Base-by-base conservation (phyloP, 1,139 yeast genomes). In the Wickerhamomyces sp. region DNA sequence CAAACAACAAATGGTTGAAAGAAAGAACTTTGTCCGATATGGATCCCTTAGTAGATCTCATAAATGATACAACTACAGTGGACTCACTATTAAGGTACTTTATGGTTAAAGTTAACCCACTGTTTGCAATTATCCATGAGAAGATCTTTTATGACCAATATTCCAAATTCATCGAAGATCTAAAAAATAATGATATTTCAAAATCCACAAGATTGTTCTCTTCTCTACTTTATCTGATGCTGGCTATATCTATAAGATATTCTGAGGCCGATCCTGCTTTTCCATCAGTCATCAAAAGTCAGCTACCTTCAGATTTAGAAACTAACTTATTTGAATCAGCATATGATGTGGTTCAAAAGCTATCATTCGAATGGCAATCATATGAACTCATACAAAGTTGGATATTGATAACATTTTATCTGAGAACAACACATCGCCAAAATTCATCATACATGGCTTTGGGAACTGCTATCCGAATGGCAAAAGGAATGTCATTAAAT, bases 311-410 rank as follows among this genome's bases (percentile, higher is more conserved):
- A 17, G 70, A 74, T 0, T 48, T 72, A 5, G 88, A 81, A 52
- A 82, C 76, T 45, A 44, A 51, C 27, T 58, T 78, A 33, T 81
- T 81, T 58, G 72, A 70, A 45, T 73, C 72, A 43, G 70, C 76
- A 5, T 63, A 74, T 54, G 56, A 62, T 19, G 70, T 78, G 12
- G 61, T 78, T 7, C 62, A 67, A 17, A 67, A 70, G 15, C 60
- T 80, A 35, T 66, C 78, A 33, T 78, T 79, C 55, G 84, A 80
- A 55, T 80, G 86, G 85, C 84, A 79, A 52, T 71, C 81, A 17
- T 70, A 76, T 44, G 88, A 81, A 54, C 65, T 81, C 46, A 70
- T 79, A 28, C 88, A 81, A 54, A 69, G 78, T 30, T 78, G 86
- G 83, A 57, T 78, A 13, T 58, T 81, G 22, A 67, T 76, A 24